Evolutionary conservation across 768 basidiomycete species (phyloP), one percentile per base, ranked within the genome.

Genomic region (Macrocybe gigantea): DNA sequence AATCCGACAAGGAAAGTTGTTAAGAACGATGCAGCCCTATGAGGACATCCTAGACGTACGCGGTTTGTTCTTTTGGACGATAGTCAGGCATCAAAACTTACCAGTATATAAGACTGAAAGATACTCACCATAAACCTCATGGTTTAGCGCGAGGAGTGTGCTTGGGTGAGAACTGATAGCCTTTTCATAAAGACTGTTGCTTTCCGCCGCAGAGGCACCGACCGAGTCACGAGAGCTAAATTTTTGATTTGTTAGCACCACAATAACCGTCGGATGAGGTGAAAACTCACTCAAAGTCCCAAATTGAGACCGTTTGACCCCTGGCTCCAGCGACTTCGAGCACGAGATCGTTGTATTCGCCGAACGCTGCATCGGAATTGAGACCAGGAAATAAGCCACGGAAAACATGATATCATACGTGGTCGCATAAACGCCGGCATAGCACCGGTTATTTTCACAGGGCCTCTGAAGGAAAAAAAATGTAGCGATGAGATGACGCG

Each of bases 361-460:
- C 73, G 45, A 64, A 73, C 1, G 71, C 69, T 71, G 49, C 6
- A 31, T 5, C 12, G 8, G 11, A 9, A 8, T 45, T 44, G 9
- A 48, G 9, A 6, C 32, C 15, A 41, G 41, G 2, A 6, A 6
- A 12, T 4, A 31, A 29, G 29, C 11, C 15, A 33, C 29, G 33
- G 41, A 1, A 8, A 22, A 47, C 15, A 32, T 2, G 6, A 40
- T 1, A 7, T 56, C 65, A 47, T 54, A 70, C 69, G 72, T 42
- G 72, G 70, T 33, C 71, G 64, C 54, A 64, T 65, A 45, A 70
- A 68, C n/a, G 70, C 71, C 3, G 71, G 72, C 10, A 53, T 55
- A 33, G 60, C 60, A 33, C 71, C 71, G 3, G 62, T 52, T 47
- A 73, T 70, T 45, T 64, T 65, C 35, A 57, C 11, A 73, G 49